Conservation (phyloP, 352 stramenopile species). For the Phytophthora chlamydospora region DNA sequence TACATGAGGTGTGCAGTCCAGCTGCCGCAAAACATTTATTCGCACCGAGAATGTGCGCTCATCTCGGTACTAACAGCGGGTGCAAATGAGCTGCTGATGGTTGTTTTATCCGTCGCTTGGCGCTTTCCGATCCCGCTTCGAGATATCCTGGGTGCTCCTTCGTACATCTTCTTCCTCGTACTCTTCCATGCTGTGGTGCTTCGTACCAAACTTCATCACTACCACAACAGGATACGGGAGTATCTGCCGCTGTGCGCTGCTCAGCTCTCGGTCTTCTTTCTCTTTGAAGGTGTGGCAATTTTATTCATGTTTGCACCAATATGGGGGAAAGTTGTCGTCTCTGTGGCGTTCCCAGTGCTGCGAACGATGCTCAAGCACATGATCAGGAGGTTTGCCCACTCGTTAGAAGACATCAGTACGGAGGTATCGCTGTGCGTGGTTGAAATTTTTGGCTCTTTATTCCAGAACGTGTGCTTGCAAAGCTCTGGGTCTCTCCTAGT, state of each 20-base stretch:
- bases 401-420: slow-evolving; percentile 40
- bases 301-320: slow-evolving; percentile 27
- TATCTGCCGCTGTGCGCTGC: slow-evolving; percentile 12
- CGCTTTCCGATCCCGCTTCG: slow-evolving; percentile 24
- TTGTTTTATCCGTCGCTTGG: slow-evolving; percentile 17
- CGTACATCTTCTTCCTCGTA: slow-evolving; percentile 9
- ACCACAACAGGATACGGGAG: background rate
- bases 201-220: slow-evolving; percentile 5
- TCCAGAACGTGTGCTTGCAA: slow-evolving; percentile 39
- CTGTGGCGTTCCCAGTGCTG: slow-evolving; percentile 29
- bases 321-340: slow-evolving; percentile 22
- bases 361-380: slow-evolving; percentile 22
- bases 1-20: slow-evolving; percentile 15
- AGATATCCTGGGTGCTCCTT: slow-evolving; percentile 17
- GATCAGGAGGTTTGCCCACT: slow-evolving; percentile 25
- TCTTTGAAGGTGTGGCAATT: slow-evolving; percentile 27
- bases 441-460: slow-evolving; percentile 36
- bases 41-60: slow-evolving; percentile 3
- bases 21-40: slow-evolving; percentile 14
- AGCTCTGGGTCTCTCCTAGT: slow-evolving; percentile 17
- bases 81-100: slow-evolving; percentile 16
- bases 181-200: slow-evolving; percentile 22
- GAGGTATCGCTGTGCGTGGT: slow-evolving; percentile 44
- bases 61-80: slow-evolving; percentile 13
- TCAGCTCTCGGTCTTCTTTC: slow-evolving; percentile 20